Base-by-base conservation (phyloP, 2,329 filamentous ascomycete species). In the Lanzia echinophila region DNA sequence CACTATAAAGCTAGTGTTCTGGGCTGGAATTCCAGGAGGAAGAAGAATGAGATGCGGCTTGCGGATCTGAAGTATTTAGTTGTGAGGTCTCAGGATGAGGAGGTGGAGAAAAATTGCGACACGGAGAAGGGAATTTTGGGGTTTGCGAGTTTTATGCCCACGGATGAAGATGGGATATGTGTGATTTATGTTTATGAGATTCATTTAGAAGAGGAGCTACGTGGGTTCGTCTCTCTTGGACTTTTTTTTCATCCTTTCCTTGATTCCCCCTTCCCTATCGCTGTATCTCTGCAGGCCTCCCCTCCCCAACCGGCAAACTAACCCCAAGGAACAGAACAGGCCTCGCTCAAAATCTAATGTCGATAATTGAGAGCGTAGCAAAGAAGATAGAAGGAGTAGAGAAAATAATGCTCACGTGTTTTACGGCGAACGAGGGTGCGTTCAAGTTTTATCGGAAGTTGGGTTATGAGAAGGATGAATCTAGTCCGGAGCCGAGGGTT, bases 161-260 rank as follows among this genome's bases (percentile, higher is more conserved):
- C 83, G 2, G 79, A 79, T 62, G 86, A 89, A 64, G 81, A 84
- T 57, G 76, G 76, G 1, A 71, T 81, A 55, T 74, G 82, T 0
- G 86, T 90, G 2, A 66, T 90, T 19, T 92, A 90, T 68, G 84
- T 87, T 67, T 92, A 90, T 67, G 87, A 92, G 70, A 81, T 92
- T 34, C 87, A 92, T 64, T 75, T 91, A 3, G 69, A 73, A 36
- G 70, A 75, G 1, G 69, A 73, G 1, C 66, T 87, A 4, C 78
- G 80, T 60, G 76, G 83, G 71, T 81, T 67, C 58, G 71, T 69
- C 15, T 11, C 20, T 10, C 6, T 42, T 39, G 10, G n/a, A 17
- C 31, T 36, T 22, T 41, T 19, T 17, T n/a, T 49, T 20, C 22
- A 28, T 19, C 43, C 20, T 38, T 7, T 49, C 32, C 43, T 10